Percentiles rank a stretch among this genome's conserved stretches.
phyloP scores from a whole-genome alignment of 2,329 filamentous ascomycete species.

The Cryphonectria parasitica region DNA sequence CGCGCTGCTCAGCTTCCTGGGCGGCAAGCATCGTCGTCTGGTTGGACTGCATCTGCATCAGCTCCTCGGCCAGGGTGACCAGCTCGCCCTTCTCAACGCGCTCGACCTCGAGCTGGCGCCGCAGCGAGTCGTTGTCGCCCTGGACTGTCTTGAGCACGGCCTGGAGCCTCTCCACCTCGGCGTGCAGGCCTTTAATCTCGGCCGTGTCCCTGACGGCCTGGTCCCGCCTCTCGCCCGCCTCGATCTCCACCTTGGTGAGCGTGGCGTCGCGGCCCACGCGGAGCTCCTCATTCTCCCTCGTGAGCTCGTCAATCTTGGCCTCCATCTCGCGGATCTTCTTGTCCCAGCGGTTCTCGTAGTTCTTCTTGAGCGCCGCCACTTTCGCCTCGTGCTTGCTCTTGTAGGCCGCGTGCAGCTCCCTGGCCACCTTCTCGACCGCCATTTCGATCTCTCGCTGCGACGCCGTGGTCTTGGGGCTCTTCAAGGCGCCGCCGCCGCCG shows the following conservation, averaged over 20 bases:
- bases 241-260: constrained; percentile 61
- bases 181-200: constrained; percentile 70
- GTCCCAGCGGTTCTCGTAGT: constrained; percentile 85
- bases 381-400: constrained; percentile 98
- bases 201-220: constrained; percentile 68
- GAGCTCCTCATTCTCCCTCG: constrained; percentile 75
- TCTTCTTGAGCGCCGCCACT: constrained; percentile 84
- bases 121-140: constrained; percentile 68
- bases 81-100: constrained; percentile 83
- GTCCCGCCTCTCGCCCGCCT: constrained; percentile 51
- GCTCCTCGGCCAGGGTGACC: constrained; percentile 80
- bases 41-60: constrained; percentile 69
- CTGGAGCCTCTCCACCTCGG: constrained; percentile 74
- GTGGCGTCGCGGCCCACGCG: constrained; percentile 67
- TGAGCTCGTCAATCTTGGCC: constrained; percentile 67
- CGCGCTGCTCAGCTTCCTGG: constrained; percentile 6
- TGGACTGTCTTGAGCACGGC: constrained; percentile 73
- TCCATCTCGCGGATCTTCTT: constrained; percentile 85
- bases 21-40: constrained; percentile 50
- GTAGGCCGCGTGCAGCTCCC: constrained; percentile 90
- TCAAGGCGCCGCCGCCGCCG: constrained; percentile 46
- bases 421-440: constrained; percentile 87
- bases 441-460: constrained; percentile 73
- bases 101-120: constrained; percentile 71
- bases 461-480: constrained; percentile 37